Evolutionary conservation across 106 monocot species (phyloP), one percentile per base, ranked within the genome.

Genomic region (Allium cepa): DNA sequence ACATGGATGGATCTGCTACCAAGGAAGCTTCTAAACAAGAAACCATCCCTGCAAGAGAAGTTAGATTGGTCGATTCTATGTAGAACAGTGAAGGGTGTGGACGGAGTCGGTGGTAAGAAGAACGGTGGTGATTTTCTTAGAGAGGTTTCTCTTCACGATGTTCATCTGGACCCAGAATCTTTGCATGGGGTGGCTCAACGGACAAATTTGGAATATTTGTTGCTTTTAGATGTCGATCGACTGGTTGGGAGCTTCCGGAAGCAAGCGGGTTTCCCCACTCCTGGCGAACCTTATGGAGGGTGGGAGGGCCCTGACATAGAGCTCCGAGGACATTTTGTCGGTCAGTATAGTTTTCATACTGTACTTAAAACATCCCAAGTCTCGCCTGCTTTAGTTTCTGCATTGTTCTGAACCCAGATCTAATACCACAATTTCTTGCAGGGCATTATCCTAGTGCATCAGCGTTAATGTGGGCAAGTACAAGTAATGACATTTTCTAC

Each of bases 371-470:
- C 3, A 36, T 22, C 22, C 22, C 22, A 22, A 22, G 22, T 22
- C 22, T 4, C 36, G 3, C 3, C 36, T 36, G 22, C 36, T 36
- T 36, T 2, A 36, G 3, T 1, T 36, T 36, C 36, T 36, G 36
- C 36, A 5, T 36, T 36, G 36, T 36, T 36, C 36, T 36, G 36
- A 36, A 36, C 36, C 5, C 3, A 22, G 36, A 0, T 3, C 36
- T 36, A 2, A 36, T 36, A 36, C 1, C 36, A 5, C 5, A 36
- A 36, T 36, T 66, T 80, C 79, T 70, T 65, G 55, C 80, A 99
- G 97, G 92, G 26, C 97, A 99, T 81, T 99, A 99, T 72, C 74
- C 92, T 92, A 99, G 92, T 73, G 90, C 92, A 49, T 62, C 87
- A 45, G 92, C 97, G 57, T 67, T 71, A 26, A 87, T 92, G 89